Base-by-base conservation (phyloP, 495 filamentous ascomycete species). In the Penicillium cataractarum region DNA sequence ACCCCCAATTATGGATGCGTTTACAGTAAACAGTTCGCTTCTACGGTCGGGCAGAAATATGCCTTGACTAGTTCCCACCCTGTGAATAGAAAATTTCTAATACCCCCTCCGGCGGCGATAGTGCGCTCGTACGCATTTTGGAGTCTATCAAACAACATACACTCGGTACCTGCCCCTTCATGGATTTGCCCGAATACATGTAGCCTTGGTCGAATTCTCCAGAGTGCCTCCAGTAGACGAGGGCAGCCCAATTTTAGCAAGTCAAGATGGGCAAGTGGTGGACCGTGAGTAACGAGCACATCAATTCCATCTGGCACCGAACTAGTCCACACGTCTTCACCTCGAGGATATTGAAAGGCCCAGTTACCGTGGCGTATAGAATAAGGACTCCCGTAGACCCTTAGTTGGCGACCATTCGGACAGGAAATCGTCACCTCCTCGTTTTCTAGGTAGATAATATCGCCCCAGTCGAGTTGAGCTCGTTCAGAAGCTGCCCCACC, bases 161-260 rank as follows among this genome's bases (percentile, higher is more conserved):
- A 72, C 0, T 71, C 66, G 6, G 55, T 65, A 3, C 88, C 88
- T 58, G 83, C 73, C n/a, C 83, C 86, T 60, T 78, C 86, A 73
- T 94, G 91, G 6, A 91, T 75, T 73, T 94, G 91, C 4, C 91
- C 91, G 73, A 91, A 93, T 48, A 93, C 79, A 74, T 92, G 91
- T 37, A 93, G 73, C 27, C 76, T 77, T 21, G 91, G 89, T 64
- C 80, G 83, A 48, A 90, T 83, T 8, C 81, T 76, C 88, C 89
- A 90, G 22, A 91, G 66, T 26, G 89, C 86, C 19, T 76, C 71
- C 5, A 90, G 77, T 8, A 94, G 79, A 42, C 80, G 75, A 58
- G 82, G 75, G 65, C 88, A 92, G 15, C 91, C 91, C 35, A 87
- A 70, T 1, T 71, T 77, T 3, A 66, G 60, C 9, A 83, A 67